Base-by-base conservation (phyloP, 192 early-diverging fungal species). In the Coemansia asiatica region DNA sequence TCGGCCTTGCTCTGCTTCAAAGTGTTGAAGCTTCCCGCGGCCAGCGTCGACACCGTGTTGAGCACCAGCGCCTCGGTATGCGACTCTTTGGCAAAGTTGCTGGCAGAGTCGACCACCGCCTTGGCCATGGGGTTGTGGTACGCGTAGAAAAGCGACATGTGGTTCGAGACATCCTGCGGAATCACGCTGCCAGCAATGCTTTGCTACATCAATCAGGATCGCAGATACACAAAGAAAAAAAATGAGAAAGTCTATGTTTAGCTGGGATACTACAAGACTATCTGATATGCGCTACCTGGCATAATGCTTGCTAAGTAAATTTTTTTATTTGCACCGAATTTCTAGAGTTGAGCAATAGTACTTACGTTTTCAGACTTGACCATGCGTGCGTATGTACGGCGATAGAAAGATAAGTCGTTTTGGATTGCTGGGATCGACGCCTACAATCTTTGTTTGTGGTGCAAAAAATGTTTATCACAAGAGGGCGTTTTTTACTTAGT, bases 351-450 rank as follows among this genome's bases (percentile, higher is more conserved):
- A 44, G 40, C 10, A 16, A 13, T 13, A 29, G 15, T 68, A 83
- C 83, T 76, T 83, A 82, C 85, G 63, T 91, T 85, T 60, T 85
- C 75, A 26, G 81, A 71, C 67, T 87, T 86, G 56, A 89, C 83
- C 67, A 92, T 93, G 46, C 93, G 89, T 33, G 87, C 86, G 26
- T 95, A 79, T 54, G 94, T 92, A 56, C 96, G 86, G 44, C 95
- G 91, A 67, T 98, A 98, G 72, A 94, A 98, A 44, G 95, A 95
- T 72, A 98, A 95, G 67, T 98, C 96, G 77, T 98, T 98, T 75
- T 98, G 96, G 64, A 97, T 68, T 66, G 75, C 66, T 68, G 71
- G 67, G 71, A 79, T 72, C 68, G 66, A 79, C 69, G 68, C 64
- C 65, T 70, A 72, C 56, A 76, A 59, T 62, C 54, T 7, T 12